Evolutionary conservation across 257 asterid species (phyloP).

Genomic region (Petunia axillaris): DNA sequence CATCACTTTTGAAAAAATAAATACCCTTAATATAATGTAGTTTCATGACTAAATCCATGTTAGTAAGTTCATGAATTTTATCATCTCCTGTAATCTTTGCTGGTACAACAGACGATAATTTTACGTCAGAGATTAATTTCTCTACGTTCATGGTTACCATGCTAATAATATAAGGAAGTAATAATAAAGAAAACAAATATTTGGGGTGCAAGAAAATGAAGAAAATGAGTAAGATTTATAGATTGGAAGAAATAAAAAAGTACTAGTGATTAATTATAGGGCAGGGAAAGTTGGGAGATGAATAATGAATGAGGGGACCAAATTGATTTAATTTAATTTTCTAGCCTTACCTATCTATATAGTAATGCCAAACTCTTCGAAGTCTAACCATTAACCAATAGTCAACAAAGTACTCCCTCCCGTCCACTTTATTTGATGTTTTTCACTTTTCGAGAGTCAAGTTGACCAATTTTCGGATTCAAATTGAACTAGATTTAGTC

Average conservation of each 20-base stretch:
- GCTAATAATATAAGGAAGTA: background rate
- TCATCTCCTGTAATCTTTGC: slow-evolving; percentile 63
- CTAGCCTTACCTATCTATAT: background rate
- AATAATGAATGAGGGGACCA: background rate
- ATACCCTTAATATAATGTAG: slow-evolving; percentile 60
- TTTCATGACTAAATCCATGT: slow-evolving; percentile 64
- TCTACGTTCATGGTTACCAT: slow-evolving; percentile 16
- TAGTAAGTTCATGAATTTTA: slow-evolving; percentile 40
- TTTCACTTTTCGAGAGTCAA: too few species aligned
- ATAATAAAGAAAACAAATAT: background rate
- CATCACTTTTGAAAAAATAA: slow-evolving; percentile 60
- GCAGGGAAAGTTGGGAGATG: background rate
- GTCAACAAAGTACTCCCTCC: too few species aligned
- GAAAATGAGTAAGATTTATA: background rate
- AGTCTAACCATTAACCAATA: too few species aligned
- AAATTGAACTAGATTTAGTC: too few species aligned
- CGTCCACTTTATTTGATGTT: too few species aligned
- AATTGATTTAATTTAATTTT: background rate
- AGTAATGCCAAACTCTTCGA: background rate
- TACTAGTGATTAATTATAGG: background rate
- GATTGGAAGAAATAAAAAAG: background rate
- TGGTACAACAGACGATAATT: slow-evolving; percentile 64
- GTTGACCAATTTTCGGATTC: too few species aligned
- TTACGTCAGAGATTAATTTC: slow-evolving; percentile 31
- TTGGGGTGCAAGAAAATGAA: background rate